Evolutionary conservation across 306 rosid species (phyloP).

Genomic region (Glycyrrhiza uralensis): DNA sequence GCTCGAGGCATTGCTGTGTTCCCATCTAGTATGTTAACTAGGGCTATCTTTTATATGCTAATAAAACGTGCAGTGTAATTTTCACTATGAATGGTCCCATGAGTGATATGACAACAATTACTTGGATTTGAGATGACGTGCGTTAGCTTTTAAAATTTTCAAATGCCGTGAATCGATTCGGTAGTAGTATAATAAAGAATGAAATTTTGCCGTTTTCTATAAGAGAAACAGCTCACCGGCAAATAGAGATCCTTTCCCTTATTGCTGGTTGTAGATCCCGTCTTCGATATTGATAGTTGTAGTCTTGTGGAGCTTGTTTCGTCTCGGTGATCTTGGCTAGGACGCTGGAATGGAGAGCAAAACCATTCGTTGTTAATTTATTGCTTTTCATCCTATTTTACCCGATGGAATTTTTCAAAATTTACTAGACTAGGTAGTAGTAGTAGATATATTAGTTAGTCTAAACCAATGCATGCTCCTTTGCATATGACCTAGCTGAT

Average conservation of each 20-base stretch:
- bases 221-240: no score
- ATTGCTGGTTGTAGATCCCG: no score
- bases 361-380: no score
- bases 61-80: neutral
- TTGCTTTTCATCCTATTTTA: no score
- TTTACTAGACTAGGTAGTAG: neutral
- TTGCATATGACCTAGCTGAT: neutral
- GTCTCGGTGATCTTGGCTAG: no score
- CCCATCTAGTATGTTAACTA: neutral
- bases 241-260: neutral
- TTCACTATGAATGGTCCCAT: neutral
- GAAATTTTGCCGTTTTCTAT: no score
- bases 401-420: no score
- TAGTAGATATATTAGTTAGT: no score
- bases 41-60: neutral
- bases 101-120: neutral
- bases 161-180: neutral
- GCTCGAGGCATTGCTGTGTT: slow-evolving; percentile 12
- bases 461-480: no score
- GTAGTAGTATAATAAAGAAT: neutral
- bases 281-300: no score
- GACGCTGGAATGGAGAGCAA: no score
- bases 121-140: neutral
- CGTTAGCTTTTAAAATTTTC: neutral
- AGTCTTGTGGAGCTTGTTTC: no score